These are phyloP conservation scores for Rhexocercosporidium sp. DNA, from an alignment of 2,329 filamentous ascomycete genomes.

Conservation along the genomic window DNA sequence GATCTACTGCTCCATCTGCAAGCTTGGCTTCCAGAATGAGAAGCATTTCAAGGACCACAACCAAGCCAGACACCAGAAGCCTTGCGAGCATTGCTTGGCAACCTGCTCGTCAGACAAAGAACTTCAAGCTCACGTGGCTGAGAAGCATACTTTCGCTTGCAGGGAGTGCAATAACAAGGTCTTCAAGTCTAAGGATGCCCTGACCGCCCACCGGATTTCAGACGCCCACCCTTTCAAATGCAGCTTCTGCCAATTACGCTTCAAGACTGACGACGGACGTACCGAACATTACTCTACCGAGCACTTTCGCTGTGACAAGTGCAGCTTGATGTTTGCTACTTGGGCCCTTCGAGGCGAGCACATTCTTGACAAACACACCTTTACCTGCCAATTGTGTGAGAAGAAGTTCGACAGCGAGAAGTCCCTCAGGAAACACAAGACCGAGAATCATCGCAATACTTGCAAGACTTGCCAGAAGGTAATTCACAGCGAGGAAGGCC, in stretches of 20 bases:
- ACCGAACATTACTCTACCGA: neutral
- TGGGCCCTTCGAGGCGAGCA: neutral
- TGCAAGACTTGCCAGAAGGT: neutral
- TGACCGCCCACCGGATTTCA: neutral
- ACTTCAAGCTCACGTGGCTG: slow-evolving; percentile 1
- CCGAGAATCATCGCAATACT: neutral
- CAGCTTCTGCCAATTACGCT: neutral
- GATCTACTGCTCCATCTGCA: neutral
- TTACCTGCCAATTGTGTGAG: slow-evolving; percentile 1
- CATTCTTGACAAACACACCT: neutral
- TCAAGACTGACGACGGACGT: neutral
- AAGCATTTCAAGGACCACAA: neutral
- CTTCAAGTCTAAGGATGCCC: neutral
- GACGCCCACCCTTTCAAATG: neutral
- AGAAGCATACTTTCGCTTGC: neutral
- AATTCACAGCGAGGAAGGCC: neutral
- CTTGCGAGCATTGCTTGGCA: neutral
- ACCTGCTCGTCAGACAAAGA: neutral
- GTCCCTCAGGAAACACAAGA: neutral
- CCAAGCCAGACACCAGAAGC: neutral
- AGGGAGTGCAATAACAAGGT: neutral
- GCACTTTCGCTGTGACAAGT: slow-evolving; percentile 1
- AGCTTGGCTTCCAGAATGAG: neutral
- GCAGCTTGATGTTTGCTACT: neutral
- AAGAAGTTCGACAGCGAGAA: neutral